Conservation (phyloP, 441 rosid species). For the Pelargonium cotyledonis region DNA sequence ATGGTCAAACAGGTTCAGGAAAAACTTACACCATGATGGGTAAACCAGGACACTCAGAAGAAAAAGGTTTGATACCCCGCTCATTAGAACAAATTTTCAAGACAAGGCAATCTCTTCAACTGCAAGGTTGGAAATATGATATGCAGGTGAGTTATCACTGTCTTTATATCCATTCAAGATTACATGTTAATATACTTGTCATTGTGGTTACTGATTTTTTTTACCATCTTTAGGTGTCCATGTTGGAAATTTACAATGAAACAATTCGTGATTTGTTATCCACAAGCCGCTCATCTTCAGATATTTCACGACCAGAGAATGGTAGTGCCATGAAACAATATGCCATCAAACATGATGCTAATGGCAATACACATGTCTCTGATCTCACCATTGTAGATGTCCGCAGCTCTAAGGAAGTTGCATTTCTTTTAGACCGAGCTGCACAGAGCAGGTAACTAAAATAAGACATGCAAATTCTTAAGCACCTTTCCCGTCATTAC, state of each 20-base stretch:
- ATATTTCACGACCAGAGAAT: slow-evolving; percentile 16
- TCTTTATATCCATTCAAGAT: neutral
- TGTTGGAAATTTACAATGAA: slow-evolving; percentile 22
- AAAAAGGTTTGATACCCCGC: slow-evolving; percentile 25
- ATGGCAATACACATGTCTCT: slow-evolving; percentile 16
- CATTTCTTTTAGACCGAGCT: slow-evolving; percentile 24
- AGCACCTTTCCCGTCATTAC: slow-evolving; percentile 1
- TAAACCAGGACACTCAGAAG: slow-evolving; percentile 17
- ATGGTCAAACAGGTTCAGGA: slow-evolving; percentile 28
- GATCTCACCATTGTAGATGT: slow-evolving; percentile 21
- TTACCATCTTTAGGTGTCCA: slow-evolving; percentile 19
- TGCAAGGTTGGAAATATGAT: slow-evolving; percentile 26
- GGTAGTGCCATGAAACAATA: slow-evolving; percentile 16
- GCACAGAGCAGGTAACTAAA: slow-evolving; percentile 24
- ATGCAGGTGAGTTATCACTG: slow-evolving; percentile 16
- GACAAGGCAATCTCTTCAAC: slow-evolving; percentile 20
- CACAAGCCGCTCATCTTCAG: slow-evolving; percentile 10
- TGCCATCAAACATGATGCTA: slow-evolving; percentile 24
- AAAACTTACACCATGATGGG: slow-evolving; percentile 30
- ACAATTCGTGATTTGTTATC: slow-evolving; percentile 20
- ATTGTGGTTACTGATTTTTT: neutral
- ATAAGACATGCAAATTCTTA: neutral
- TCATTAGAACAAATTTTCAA: slow-evolving; percentile 27
- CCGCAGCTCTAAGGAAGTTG: slow-evolving; percentile 21
- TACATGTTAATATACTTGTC: neutral